Percentiles rank a stretch among this genome's conserved stretches.
Conservation (phyloP, 2,329 filamentous ascomycete genomes). For the Monosporascus sp. region DNA sequence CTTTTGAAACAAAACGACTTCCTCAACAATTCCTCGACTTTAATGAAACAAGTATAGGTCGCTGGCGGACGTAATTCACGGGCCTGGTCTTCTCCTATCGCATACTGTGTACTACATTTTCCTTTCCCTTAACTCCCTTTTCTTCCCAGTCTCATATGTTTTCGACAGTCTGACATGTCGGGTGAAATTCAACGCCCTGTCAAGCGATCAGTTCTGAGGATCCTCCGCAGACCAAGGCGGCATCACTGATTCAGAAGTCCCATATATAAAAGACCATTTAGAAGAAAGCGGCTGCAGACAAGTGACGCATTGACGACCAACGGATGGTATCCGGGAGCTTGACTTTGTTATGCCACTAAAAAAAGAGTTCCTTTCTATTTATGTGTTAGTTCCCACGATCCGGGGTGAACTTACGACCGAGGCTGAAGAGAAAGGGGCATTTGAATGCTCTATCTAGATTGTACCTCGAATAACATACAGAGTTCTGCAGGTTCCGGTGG, state of each 20-base stretch:
- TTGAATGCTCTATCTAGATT: slow-evolving; percentile 33
- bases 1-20: not conserved
- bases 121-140: not conserved
- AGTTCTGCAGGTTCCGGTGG: slow-evolving; percentile 28
- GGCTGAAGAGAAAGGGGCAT: slow-evolving; percentile 22
- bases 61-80: slow-evolving; percentile 4
- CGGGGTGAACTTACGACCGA: slow-evolving; percentile 5
- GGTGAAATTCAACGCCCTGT: not conserved
- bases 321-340: not conserved
- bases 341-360: not conserved
- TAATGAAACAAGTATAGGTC: not conserved
- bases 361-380: slow-evolving; percentile 5
- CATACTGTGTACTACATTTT: slow-evolving; percentile 14
- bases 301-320: not conserved
- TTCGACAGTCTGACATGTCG: not conserved
- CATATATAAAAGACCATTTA: not conserved
- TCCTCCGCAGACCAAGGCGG: not conserved
- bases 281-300: not conserved
- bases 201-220: not conserved
- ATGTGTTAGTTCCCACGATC: slow-evolving; percentile 4
- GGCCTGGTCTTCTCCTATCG: slow-evolving; percentile 4
- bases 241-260: not conserved
- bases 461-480: slow-evolving; percentile 37
- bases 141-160: not conserved
- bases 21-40: slow-evolving; percentile 2